phyloP scores from a whole-genome alignment of 2,329 filamentous ascomycete species.

The Pyrenophora seminiperda region DNA sequence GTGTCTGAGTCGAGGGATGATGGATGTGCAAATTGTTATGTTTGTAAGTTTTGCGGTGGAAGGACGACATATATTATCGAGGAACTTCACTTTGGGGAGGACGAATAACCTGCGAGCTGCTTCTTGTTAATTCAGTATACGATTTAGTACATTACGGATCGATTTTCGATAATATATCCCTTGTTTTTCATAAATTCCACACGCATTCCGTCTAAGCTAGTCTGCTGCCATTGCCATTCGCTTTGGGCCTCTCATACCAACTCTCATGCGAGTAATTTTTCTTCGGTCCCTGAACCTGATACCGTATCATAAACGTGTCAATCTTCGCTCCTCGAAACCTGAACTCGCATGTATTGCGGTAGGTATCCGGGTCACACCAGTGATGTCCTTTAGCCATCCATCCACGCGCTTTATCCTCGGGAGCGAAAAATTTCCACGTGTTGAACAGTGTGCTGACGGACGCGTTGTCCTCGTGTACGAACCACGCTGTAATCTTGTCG shows the following conservation, averaged over 20 bases:
- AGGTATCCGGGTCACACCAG: constrained; percentile 73
- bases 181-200: background rate
- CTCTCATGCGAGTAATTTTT: constrained; percentile 68
- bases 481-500: constrained; percentile 74
- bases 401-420: constrained; percentile 47
- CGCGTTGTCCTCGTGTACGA: constrained; percentile 72
- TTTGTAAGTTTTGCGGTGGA: too few relatives aligned
- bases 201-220: background rate
- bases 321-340: constrained; percentile 47
- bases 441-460: constrained; percentile 77
- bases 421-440: constrained; percentile 64
- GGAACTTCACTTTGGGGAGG: too few relatives aligned
- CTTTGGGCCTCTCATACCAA: constrained; percentile 38
- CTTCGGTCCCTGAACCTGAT: constrained; percentile 71
- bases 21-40: too few relatives aligned
- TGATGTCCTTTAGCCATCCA: constrained; percentile 72
- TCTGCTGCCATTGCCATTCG: background rate
- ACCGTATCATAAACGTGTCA: constrained; percentile 55
- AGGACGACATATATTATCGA: too few relatives aligned
- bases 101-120: too few relatives aligned
- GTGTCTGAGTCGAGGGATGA: too few relatives aligned
- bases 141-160: too few relatives aligned
- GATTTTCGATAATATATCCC: too few relatives aligned
- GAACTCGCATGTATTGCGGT: constrained; percentile 73
- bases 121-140: too few relatives aligned